These are phyloP conservation scores for Eimeria praecox DNA, from an alignment of 169 alveolate genomes.

Conservation along the genomic window DNA sequence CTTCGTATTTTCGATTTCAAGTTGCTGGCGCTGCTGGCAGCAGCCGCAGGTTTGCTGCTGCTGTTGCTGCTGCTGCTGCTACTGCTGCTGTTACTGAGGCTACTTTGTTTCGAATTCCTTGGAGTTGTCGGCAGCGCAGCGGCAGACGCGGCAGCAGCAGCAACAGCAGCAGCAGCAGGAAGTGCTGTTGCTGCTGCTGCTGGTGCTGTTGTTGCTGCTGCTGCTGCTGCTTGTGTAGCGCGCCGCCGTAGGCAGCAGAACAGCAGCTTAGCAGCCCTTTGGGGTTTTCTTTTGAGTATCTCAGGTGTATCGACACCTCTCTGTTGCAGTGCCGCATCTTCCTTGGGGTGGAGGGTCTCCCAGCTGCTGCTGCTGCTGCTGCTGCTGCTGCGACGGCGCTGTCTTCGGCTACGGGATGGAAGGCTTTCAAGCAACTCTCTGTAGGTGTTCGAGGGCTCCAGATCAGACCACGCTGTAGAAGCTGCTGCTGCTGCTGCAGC, in stretches of 20 bases:
- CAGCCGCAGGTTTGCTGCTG: background rate
- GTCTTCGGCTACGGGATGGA: background rate
- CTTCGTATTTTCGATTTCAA: background rate
- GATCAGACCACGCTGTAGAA: slow-evolving; percentile 18
- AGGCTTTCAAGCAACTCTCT: slow-evolving; percentile 6
- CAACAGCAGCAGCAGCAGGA: background rate
- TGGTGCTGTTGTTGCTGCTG: slow-evolving; percentile 41
- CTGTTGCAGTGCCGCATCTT: background rate
- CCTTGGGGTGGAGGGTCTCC: background rate
- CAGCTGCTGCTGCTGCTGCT: slow-evolving; percentile 47
- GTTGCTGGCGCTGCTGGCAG: background rate
- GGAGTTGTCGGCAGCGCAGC: background rate
- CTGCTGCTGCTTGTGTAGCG: slow-evolving; percentile 19
- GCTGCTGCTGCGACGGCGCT: slow-evolving; percentile 16
- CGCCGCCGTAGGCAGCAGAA: background rate
- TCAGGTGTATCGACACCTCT: background rate
- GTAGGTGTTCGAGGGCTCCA: slow-evolving; percentile 32
- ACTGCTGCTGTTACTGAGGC: slow-evolving; percentile 50
- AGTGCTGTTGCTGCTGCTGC: background rate
- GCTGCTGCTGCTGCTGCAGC: background rate
- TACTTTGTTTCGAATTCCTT: background rate
- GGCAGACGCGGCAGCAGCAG: background rate
- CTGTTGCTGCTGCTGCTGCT: slow-evolving; percentile 45
- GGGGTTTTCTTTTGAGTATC: background rate
- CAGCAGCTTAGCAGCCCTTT: background rate